A percentile compares a stretch with the other conserved stretches of the same genome.
Evolutionary conservation across 441 rosid genomes (phyloP).

Genomic region (Sinapis alba): DNA sequence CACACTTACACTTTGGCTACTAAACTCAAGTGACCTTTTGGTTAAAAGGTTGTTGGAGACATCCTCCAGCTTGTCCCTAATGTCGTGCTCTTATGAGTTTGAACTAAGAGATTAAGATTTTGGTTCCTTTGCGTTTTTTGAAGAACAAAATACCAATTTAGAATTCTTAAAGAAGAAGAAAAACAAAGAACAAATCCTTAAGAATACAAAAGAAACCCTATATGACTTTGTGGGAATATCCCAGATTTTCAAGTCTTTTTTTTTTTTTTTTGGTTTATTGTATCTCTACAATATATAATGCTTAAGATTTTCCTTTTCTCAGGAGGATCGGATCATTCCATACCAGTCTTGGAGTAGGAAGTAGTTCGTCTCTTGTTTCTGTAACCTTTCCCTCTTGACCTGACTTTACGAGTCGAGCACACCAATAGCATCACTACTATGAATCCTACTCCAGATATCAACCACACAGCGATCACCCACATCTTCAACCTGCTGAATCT

Average conservation of each 20-base stretch:
- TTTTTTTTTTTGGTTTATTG: background rate
- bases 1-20: background rate
- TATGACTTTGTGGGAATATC: slow-evolving; percentile 17
- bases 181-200: background rate
- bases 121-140: background rate
- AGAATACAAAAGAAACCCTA: slow-evolving; percentile 32
- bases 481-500: slow-evolving; percentile 61
- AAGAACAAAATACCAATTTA: background rate
- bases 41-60: background rate
- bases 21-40: background rate
- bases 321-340: slow-evolving; percentile 36
- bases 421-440: slow-evolving; percentile 58
- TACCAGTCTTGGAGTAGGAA: slow-evolving; percentile 44
- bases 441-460: slow-evolving; percentile 74
- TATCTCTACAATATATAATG: slow-evolving; percentile 23
- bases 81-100: background rate
- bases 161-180: background rate
- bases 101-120: background rate
- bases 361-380: slow-evolving; percentile 65
- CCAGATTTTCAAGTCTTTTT: background rate
- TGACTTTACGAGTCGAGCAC: slow-evolving; percentile 59
- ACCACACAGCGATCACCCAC: slow-evolving; percentile 82
- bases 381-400: slow-evolving; percentile 65
- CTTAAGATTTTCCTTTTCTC: background rate
- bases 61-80: background rate